A percentile compares a stretch with the other conserved stretches of the same genome.
Evolutionary conservation across 2,329 filamentous ascomycete genomes (phyloP).

Genomic region (Thelonectria rubi): DNA sequence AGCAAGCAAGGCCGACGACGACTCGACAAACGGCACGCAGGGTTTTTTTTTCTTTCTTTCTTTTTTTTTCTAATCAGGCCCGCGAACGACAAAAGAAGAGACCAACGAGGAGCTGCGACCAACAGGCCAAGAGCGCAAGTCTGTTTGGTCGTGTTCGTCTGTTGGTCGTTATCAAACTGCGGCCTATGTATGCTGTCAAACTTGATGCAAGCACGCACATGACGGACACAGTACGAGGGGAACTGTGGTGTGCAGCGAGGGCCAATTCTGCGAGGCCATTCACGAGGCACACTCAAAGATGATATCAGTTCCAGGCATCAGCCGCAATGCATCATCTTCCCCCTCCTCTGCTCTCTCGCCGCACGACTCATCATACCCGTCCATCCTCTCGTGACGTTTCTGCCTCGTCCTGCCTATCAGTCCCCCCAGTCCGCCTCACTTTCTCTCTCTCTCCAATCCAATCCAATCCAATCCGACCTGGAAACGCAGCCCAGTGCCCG

Average conservation of each 20-base stretch:
- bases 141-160: not conserved
- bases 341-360: not conserved
- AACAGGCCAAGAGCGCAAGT: too few relatives aligned
- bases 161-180: not conserved
- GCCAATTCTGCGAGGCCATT: too few relatives aligned
- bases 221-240: not conserved
- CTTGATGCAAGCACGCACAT: not conserved
- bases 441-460: not conserved
- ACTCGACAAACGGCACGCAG: too few relatives aligned
- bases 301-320: not conserved
- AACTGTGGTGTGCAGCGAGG: too few relatives aligned
- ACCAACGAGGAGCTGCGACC: too few relatives aligned
- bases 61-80: too few relatives aligned
- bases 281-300: too few relatives aligned
- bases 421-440: constrained; percentile 12
- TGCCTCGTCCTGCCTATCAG: constrained; percentile 10
- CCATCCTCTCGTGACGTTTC: constrained; percentile 1
- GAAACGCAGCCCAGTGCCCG: not conserved
- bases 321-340: not conserved
- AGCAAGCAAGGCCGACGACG: not conserved
- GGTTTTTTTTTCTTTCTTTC: too few relatives aligned
- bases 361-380: constrained; percentile 5
- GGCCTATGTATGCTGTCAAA: not conserved
- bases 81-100: too few relatives aligned
- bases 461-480: not conserved